Conservation (phyloP, 129 eudicot species). For the Artemisia argyi region DNA sequence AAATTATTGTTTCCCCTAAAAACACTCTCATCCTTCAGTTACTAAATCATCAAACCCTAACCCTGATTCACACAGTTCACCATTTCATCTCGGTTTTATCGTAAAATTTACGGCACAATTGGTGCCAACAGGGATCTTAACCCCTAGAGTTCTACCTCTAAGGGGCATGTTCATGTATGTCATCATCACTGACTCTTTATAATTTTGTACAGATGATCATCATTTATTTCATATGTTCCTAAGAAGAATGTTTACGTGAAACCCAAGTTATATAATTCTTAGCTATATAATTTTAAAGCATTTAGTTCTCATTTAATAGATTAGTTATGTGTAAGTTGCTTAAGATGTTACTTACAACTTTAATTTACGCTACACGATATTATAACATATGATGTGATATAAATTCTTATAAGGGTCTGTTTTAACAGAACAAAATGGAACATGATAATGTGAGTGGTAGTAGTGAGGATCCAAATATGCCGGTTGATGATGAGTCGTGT, state of each 20-base stretch:
- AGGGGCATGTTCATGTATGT: conserved; percentile 32
- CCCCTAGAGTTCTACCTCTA: conserved; percentile 22
- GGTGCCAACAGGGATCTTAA: conserved; percentile 35
- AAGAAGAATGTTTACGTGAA: too few relatives aligned
- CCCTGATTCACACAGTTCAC: conserved; percentile 22
- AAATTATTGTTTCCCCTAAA: conserved; percentile 28
- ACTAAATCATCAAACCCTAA: conserved; percentile 40
- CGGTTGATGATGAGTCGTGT: conserved; percentile 26
- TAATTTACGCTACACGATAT: conserved; percentile 6
- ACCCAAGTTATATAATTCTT: too few relatives aligned
- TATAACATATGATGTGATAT: not conserved
- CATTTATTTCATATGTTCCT: conserved; percentile 3
- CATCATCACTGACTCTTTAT: conserved; percentile 16
- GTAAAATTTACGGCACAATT: conserved; percentile 20
- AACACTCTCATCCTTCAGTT: conserved; percentile 44
- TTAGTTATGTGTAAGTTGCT: not conserved
- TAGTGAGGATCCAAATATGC: conserved; percentile 21
- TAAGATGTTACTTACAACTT: not conserved
- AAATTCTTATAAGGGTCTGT: conserved; percentile 7
- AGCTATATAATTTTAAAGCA: too few relatives aligned
- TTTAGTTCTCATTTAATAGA: not conserved
- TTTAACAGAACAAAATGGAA: conserved; percentile 38
- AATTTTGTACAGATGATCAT: conserved; percentile 9
- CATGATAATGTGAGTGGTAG: conserved; percentile 33
- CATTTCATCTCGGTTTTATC: conserved; percentile 6